These are phyloP conservation scores for Xylariaceae sp. DNA, from an alignment of 2,329 filamentous ascomycete genomes.

Conservation along the genomic window DNA sequence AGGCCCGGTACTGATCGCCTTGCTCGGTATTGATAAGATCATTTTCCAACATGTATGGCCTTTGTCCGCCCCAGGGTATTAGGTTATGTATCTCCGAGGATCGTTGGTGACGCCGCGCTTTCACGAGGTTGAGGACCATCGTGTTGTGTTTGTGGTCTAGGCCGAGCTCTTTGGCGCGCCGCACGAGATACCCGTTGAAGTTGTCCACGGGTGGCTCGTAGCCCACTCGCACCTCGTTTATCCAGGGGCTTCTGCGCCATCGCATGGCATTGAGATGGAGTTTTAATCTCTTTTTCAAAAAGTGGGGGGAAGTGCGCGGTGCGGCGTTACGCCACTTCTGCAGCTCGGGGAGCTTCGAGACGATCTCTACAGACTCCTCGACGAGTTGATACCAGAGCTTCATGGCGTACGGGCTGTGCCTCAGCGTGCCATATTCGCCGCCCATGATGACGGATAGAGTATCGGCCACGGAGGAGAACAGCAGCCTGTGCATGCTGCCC, in stretches of 20 bases:
- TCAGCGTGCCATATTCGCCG: constrained; percentile 67
- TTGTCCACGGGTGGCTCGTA: constrained; percentile 74
- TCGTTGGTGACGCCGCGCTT: constrained; percentile 57
- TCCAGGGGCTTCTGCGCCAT: constrained; percentile 64
- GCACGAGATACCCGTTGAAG: constrained; percentile 84
- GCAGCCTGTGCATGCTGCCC: constrained; percentile 75
- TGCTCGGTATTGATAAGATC: constrained; percentile 25
- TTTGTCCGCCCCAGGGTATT: constrained; percentile 19
- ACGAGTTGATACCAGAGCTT: constrained; percentile 69
- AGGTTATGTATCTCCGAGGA: constrained; percentile 29
- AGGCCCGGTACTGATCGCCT: neutral
- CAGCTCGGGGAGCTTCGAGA: constrained; percentile 71
- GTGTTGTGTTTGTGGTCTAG: constrained; percentile 72
- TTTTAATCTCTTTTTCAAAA: constrained; percentile 47
- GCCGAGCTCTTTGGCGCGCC: constrained; percentile 67
- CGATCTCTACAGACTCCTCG: constrained; percentile 69
- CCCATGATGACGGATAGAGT: constrained; percentile 79
- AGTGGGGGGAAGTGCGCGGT: constrained; percentile 55
- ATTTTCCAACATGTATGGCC: constrained; percentile 26
- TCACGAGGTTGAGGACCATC: constrained; percentile 69
- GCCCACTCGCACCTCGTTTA: constrained; percentile 61
- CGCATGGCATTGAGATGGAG: constrained; percentile 52
- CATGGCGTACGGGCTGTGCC: constrained; percentile 64
- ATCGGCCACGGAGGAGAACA: constrained; percentile 74
- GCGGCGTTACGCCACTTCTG: constrained; percentile 57